phyloP scores from a whole-genome alignment of 306 rosid species.

The Nissolia schottii region DNA sequence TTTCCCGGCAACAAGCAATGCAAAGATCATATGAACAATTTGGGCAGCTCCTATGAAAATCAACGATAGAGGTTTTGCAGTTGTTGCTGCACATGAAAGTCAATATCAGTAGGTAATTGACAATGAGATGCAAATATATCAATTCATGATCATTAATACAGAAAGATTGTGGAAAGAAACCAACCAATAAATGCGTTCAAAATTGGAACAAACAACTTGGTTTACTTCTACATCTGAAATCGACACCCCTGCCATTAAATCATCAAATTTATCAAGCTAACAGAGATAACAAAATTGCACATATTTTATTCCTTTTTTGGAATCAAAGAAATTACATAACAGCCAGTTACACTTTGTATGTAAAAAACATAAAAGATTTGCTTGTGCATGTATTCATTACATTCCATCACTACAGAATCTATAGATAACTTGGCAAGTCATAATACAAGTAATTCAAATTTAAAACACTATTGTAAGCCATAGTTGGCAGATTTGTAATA shows the following conservation, averaged over 20 bases:
- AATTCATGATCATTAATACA: not conserved
- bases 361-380: not conserved
- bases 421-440: not conserved
- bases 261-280: not conserved
- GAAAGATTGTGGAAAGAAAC: not conserved
- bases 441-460: no score
- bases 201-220: not conserved
- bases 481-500: no score
- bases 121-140: not conserved
- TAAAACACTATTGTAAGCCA: no score
- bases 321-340: no score
- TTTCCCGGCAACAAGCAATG: constrained; percentile 52
- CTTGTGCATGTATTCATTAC: not conserved
- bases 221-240: constrained; percentile 10
- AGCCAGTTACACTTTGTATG: not conserved
- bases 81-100: constrained; percentile 38
- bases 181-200: constrained; percentile 29
- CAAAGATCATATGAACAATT: constrained; percentile 60
- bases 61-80: constrained; percentile 53
- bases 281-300: not conserved
- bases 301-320: no score
- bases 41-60: constrained; percentile 52
- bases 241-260: constrained; percentile 10
- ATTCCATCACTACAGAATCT: not conserved
- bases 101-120: not conserved